A percentile compares a stretch with the other conserved stretches of the same genome.
Conservation (phyloP, 495 filamentous ascomycete species). For the Aspergillus bridgeri region DNA sequence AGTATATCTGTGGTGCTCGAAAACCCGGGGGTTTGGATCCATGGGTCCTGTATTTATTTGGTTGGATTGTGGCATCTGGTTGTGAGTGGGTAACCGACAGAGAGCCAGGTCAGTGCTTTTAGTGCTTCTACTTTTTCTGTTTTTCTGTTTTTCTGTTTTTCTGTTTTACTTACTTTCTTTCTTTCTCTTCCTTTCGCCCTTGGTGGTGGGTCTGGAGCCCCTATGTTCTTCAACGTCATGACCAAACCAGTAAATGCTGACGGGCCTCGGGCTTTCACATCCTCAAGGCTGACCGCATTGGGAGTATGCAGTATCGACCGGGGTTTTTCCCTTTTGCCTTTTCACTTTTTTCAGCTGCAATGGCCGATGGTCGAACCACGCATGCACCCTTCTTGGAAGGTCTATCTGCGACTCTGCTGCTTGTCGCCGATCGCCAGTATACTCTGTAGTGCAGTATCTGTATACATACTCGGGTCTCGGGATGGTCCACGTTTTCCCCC, state of each 20-base stretch:
- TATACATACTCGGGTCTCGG: no score
- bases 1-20: neutral
- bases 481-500: no score
- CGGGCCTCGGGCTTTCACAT: neutral
- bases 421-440: no score
- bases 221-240: constrained; percentile 9
- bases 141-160: no score
- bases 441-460: no score
- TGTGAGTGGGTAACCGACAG: neutral
- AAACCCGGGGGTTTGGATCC: neutral
- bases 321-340: neutral
- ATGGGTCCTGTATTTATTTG: neutral
- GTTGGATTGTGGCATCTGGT: neutral
- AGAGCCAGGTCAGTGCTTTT: neutral
- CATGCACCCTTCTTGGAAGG: neutral
- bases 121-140: no score
- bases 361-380: no score
- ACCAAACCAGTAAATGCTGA: constrained; percentile 20
- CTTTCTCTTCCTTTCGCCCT: neutral
- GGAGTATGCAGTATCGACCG: neutral
- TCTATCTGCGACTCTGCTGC: no score
- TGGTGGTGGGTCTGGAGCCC: neutral
- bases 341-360: no score
- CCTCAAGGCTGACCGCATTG: no score
- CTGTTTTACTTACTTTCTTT: neutral